Base-by-base conservation (phyloP, 257 asterid species). In the Striga asiatica region DNA sequence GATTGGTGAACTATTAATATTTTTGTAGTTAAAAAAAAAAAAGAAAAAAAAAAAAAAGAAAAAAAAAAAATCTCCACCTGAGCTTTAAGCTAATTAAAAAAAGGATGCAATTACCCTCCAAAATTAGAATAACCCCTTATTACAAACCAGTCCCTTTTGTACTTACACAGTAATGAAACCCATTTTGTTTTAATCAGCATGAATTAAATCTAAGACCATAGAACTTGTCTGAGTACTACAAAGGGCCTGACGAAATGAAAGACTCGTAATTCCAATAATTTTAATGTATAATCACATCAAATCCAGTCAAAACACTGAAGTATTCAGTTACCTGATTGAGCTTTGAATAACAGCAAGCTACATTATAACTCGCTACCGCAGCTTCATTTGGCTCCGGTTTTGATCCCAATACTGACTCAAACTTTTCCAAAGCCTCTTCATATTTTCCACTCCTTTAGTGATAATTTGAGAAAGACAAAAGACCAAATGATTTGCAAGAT, bases 291-390 rank as follows among this genome's bases (percentile, higher is more conserved):
- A 35, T 21, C n/a, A 11, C 27, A 23, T n/a, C 10, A 45, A 51
- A 27, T 32, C 2, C 8, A 32, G 38, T 6, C 8, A 32, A 32
- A 32, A 0, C 11, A 16, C 29, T 27, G 38, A 32, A 35, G n/a
- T 17, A 29, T 20, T 23, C 10, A 41, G 21, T 37, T 68, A 86
- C 98, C 94, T 73, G 91, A 75, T 83, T 70, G 65, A 86, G 95
- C 78, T 89, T 83, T 8, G 96, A 79, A 74, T 89, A 89, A 70
- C 98, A 86, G 74, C 98, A 89, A 3, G 96, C 94, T 16, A 86
- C 98, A 48, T 89, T 89, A 77, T 89, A 89, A 76, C 83, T 81
- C 19, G 98, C 92, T 21, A 86, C 79, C 4, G 95, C 73, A 66
- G 92, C 70, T 77, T 86, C 98, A 20, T 71, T 58, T 19, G 75